Evolutionary conservation across 192 early-diverging fungal genomes (phyloP).

Genomic region (Chytriomyces sp.): DNA sequence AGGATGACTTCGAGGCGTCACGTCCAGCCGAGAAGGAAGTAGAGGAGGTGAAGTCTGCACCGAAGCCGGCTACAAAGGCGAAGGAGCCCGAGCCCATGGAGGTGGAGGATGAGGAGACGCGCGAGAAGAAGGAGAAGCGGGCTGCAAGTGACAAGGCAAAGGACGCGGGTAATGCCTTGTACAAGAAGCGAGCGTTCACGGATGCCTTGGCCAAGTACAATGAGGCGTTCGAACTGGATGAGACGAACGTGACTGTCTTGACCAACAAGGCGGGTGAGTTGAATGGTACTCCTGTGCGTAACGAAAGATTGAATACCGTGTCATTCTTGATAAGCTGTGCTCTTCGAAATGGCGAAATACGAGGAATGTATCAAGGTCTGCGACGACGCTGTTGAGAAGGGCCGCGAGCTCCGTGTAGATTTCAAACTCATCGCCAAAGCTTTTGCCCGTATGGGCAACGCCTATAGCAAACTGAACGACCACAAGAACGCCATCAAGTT

Average conservation of each 20-base stretch:
- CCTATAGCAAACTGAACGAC: conserved; percentile 80
- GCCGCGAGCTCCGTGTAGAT: conserved; percentile 86
- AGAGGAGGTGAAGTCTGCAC: conserved; percentile 33
- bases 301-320: neutral
- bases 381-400: conserved; percentile 87
- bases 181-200: conserved; percentile 92
- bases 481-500: conserved; percentile 85
- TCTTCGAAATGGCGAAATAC: conserved; percentile 91
- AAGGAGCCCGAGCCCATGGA: conserved; percentile 47
- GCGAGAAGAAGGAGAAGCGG: conserved; percentile 70
- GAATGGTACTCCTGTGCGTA: neutral
- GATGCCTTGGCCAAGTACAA: conserved; percentile 85
- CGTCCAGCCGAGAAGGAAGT: conserved; percentile 16
- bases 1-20: conserved; percentile 41
- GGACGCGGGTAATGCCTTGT: conserved; percentile 83
- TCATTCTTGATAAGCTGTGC: conserved; percentile 63
- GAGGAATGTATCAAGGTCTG: conserved; percentile 93
- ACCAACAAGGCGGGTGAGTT: conserved; percentile 90
- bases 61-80: conserved; percentile 27
- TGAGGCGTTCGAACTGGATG: conserved; percentile 88
- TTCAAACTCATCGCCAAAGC: conserved; percentile 97
- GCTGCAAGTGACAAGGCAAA: conserved; percentile 68
- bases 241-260: conserved; percentile 86
- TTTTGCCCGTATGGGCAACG: conserved; percentile 85
- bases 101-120: conserved; percentile 58